phyloP scores from a whole-genome alignment of 2,329 filamentous ascomycete genomes.

The Pseudogymnoascus sp. region DNA sequence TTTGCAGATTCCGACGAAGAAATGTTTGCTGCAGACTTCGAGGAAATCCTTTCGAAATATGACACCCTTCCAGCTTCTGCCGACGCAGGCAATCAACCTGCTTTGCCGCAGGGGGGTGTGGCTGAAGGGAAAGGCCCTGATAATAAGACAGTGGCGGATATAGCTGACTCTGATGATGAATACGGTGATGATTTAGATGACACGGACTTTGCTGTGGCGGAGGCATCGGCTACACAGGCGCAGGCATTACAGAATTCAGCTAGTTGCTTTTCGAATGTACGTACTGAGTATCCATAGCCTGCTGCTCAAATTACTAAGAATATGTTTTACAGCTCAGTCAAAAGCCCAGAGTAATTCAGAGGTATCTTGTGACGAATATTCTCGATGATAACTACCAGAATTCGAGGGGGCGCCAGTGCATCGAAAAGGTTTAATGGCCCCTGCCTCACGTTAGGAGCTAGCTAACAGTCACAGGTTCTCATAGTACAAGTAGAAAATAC shows the following conservation, averaged over 20 bases:
- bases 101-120: neutral
- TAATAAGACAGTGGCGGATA: constrained; percentile 30
- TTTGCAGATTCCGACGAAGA: constrained; percentile 61
- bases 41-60: constrained; percentile 47
- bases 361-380: constrained; percentile 73
- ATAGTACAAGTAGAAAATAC: constrained; percentile 72
- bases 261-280: constrained; percentile 40
- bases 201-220: constrained; percentile 68
- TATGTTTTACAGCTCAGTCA: constrained; percentile 51
- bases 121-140: constrained; percentile 20
- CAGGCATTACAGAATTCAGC: constrained; percentile 42
- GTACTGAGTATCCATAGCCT: constrained; percentile 33
- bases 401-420: constrained; percentile 47
- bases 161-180: constrained; percentile 56
- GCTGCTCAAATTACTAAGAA: constrained; percentile 45
- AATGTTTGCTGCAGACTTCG: constrained; percentile 47
- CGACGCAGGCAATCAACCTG: constrained; percentile 14
- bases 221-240: constrained; percentile 65
- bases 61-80: constrained; percentile 30
- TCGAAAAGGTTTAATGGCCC: constrained; percentile 53
- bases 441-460: neutral
- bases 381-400: constrained; percentile 60
- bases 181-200: constrained; percentile 58
- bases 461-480: constrained; percentile 49
- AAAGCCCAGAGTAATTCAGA: constrained; percentile 69